These are phyloP conservation scores for Spergularia marina DNA, from an alignment of 148 eudicot species.

Conservation along the genomic window DNA sequence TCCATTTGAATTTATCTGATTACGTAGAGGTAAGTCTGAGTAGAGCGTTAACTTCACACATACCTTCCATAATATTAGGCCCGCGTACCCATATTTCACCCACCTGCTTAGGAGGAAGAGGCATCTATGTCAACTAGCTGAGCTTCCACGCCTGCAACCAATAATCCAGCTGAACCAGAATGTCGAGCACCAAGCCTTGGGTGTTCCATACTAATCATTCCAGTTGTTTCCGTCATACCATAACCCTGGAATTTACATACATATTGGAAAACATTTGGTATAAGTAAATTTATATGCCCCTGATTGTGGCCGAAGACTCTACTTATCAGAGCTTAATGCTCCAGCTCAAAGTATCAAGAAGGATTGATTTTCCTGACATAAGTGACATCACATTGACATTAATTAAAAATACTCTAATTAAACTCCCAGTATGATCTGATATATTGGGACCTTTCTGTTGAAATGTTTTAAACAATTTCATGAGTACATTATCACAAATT, in stretches of 20 bases:
- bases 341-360: not conserved
- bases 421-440: no score
- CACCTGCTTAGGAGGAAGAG: conserved; percentile 62
- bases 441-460: no score
- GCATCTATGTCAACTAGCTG: conserved; percentile 58
- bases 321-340: no score
- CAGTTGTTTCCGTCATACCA: conserved; percentile 91
- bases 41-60: not conserved
- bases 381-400: not conserved
- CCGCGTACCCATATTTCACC: conserved; percentile 95
- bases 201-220: conserved; percentile 54
- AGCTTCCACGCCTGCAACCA: conserved; percentile 63
- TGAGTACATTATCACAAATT: no score
- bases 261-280: not conserved
- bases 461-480: no score
- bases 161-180: conserved; percentile 74
- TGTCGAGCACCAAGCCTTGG: conserved; percentile 43
- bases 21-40: no score
- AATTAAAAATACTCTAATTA: no score
- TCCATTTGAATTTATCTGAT: no score
- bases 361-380: no score
- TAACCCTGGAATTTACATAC: conserved; percentile 50
- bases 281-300: no score
- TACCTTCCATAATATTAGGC: conserved; percentile 75
- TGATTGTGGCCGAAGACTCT: no score